Conservation (phyloP, 768 basidiomycete species). For the Plicaturopsis crispa region DNA sequence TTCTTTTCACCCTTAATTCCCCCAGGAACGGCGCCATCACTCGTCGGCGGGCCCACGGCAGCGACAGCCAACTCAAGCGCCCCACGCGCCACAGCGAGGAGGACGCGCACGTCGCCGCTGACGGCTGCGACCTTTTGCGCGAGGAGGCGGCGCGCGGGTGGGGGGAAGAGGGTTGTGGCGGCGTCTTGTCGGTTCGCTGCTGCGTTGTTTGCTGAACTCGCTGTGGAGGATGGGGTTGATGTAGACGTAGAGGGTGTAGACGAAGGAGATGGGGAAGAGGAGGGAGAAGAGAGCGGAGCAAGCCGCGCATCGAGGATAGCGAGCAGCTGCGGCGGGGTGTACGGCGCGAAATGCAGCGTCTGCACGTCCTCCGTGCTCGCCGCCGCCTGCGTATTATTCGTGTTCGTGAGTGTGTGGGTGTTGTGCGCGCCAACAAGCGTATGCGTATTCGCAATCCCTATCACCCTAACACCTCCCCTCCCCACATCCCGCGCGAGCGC, state of each 20-base stretch:
- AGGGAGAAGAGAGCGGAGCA: constrained; percentile 34
- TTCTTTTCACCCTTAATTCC: too few relatives aligned
- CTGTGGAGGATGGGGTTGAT: too few relatives aligned
- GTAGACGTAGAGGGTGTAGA: too few relatives aligned
- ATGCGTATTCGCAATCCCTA: constrained; percentile 88
- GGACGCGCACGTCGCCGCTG: constrained; percentile 76
- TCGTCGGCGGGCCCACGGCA: constrained; percentile 11
- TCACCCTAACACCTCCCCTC: too few relatives aligned
- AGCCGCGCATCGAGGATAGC: constrained; percentile 63
- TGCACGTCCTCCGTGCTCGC: constrained; percentile 29
- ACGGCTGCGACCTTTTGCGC: constrained; percentile 76
- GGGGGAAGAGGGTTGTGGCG: constrained; percentile 51
- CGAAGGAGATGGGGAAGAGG: constrained; percentile 4
- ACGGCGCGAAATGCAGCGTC: constrained; percentile 79
- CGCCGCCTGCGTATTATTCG: too few relatives aligned
- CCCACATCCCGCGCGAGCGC: too few relatives aligned
- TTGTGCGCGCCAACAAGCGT: constrained; percentile 57
- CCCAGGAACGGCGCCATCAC: too few relatives aligned
- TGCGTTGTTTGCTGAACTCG: too few relatives aligned
- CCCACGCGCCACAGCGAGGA: constrained; percentile 74
- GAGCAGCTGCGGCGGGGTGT: constrained; percentile 64
- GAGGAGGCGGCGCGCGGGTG: constrained; percentile 57
- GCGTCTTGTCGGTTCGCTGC: constrained; percentile 18
- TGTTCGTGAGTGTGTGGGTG: constrained; percentile 26
- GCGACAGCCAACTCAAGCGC: constrained; percentile 67